Evolutionary conservation across 2,329 filamentous ascomycete genomes (phyloP), one percentile per base, ranked within the genome.

Genomic region (Esteya vermicola): DNA sequence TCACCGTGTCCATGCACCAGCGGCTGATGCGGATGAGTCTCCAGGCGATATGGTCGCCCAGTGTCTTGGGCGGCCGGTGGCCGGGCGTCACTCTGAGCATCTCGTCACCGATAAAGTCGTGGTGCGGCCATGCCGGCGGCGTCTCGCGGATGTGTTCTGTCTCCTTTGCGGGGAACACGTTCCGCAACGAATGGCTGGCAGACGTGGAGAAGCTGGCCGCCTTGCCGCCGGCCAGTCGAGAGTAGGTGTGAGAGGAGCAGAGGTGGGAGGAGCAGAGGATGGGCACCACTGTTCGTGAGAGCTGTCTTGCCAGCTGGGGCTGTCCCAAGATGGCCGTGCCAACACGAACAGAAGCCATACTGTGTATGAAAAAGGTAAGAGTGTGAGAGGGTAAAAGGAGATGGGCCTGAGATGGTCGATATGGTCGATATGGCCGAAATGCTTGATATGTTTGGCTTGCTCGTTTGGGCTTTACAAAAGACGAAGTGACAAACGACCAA

Each of bases 31-130:
- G 75, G 36, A 95, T 80, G 47, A 85, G 75, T 43, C 73, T 70
- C 54, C 91, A 78, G 3, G 91, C 91, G 4, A 81, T 61, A 63
- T 75, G 78, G 56, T 98, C 91, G 5, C 85, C 81, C 53, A 75
- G 68, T 12, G 74, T 81, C 51, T 75, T 69, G 2, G 82, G 75
- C 48, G 78, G 58, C 20, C 89, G 80, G 55, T 96, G 89, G 19
- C 80, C 85, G 4, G 89, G 74, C 34, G 68, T 65, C 37, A 96
- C 73, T 18, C 59, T 60, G 20, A 72, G 65, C 81, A 96, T 91
- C 56, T 95, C 80, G 46, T 81, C 68, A 53, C 81, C 70, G 22
- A 81, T 83, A 57, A 84, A 93, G 44, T 78, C 70, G 44, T 77
- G 78, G 52, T 83, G 79, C 25, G 70, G 69, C 79, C 81, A 86